Conservation (phyloP, 2,329 filamentous ascomycete species). For the Hirsutella rhossiliensis region DNA sequence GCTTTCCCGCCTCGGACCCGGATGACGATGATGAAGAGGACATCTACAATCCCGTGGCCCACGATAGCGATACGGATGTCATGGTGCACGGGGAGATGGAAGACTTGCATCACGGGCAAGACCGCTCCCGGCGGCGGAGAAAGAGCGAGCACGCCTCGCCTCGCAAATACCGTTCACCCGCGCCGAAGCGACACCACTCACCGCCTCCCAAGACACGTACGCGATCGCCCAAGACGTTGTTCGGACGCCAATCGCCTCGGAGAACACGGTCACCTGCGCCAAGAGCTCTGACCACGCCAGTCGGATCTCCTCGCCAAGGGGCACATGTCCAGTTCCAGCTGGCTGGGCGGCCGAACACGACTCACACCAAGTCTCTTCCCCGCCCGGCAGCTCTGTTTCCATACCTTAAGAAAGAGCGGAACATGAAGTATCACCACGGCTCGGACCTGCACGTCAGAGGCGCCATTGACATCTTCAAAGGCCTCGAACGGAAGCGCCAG, state of each 20-base stretch:
- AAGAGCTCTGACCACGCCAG: slow-evolving; percentile 17
- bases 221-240: slow-evolving; percentile 1
- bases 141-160: slow-evolving; percentile 36
- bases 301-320: slow-evolving; percentile 26
- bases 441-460: slow-evolving; percentile 62
- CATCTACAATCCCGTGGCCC: slow-evolving; percentile 40
- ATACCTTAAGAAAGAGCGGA: slow-evolving; percentile 31
- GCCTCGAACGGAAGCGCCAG: slow-evolving; percentile 86
- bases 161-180: slow-evolving; percentile 31
- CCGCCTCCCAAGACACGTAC: slow-evolving; percentile 11
- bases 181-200: slow-evolving; percentile 18
- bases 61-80: slow-evolving; percentile 55
- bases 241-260: slow-evolving; percentile 11
- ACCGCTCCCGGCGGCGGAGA: slow-evolving; percentile 33
- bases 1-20: slow-evolving; percentile 87
- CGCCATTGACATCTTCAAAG: slow-evolving; percentile 97
- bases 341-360: slow-evolving; percentile 50
- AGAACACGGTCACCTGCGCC: slow-evolving; percentile 2
- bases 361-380: slow-evolving; percentile 77
- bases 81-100: slow-evolving; percentile 65
- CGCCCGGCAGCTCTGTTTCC: slow-evolving; percentile 62
- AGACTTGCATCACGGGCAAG: slow-evolving; percentile 47
- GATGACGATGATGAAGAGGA: slow-evolving; percentile 76
- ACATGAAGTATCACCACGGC: slow-evolving; percentile 17
- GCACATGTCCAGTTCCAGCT: slow-evolving; percentile 24